These are phyloP conservation scores for Narthecium ossifragum DNA, from an alignment of 106 monocot genomes.

Conservation along the genomic window DNA sequence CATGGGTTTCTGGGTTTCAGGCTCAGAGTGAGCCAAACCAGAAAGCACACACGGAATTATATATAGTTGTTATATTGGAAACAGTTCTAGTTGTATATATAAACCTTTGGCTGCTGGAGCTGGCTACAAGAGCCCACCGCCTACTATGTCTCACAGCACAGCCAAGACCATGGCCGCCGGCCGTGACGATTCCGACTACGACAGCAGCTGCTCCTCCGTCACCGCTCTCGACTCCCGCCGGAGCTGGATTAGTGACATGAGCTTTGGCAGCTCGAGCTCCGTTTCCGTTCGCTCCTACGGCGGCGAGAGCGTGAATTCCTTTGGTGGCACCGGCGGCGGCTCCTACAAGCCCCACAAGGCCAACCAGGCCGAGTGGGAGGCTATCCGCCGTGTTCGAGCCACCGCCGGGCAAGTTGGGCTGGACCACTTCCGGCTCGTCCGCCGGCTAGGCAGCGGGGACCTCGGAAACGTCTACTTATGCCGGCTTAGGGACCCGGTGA, in stretches of 20 bases:
- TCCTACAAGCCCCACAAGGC: conserved; percentile 38
- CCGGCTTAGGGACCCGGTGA: conserved; percentile 26
- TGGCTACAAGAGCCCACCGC: neutral
- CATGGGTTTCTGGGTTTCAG: no score
- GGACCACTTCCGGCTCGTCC: conserved; percentile 56
- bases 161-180: conserved; percentile 14
- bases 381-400: conserved; percentile 31
- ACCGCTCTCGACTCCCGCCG: conserved; percentile 13
- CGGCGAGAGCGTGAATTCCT: conserved; percentile 4
- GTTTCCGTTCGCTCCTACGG: conserved; percentile 25
- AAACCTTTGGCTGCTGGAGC: no score
- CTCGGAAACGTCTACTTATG: conserved; percentile 69
- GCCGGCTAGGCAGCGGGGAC: conserved; percentile 60
- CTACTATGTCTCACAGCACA: neutral
- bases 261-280: conserved; percentile 36
- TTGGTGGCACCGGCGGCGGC: no score
- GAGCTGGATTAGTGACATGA: conserved; percentile 29
- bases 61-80: no score
- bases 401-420: conserved; percentile 27
- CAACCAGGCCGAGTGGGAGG: conserved; percentile 52
- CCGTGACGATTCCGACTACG: conserved; percentile 50
- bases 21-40: no score
- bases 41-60: no score
- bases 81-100: no score
- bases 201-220: no score